Percentiles rank a stretch among this genome's conserved stretches.
Evolutionary conservation across 2,329 filamentous ascomycete genomes (phyloP).

Genomic region (Talaromyces sp.): DNA sequence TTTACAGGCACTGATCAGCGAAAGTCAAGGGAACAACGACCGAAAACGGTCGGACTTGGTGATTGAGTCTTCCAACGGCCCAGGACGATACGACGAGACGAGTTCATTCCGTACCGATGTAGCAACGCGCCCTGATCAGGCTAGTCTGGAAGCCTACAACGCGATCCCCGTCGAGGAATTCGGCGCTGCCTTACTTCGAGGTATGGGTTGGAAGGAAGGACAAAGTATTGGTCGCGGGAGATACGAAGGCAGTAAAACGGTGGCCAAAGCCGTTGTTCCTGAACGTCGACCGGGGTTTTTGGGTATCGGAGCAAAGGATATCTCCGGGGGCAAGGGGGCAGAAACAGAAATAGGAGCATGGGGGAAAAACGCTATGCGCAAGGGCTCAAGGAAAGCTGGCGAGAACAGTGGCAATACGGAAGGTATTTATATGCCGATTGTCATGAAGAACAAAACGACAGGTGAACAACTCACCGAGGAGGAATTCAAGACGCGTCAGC

Average conservation of each 20-base stretch:
- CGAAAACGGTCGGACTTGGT: conserved; percentile 44
- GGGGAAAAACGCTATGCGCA: conserved; percentile 58
- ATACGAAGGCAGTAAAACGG: conserved; percentile 34
- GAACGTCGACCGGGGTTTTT: conserved; percentile 73
- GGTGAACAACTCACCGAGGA: conserved; percentile 59
- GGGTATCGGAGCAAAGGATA: conserved; percentile 81
- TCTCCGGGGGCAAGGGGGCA: conserved; percentile 47
- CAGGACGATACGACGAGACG: conserved; percentile 29
- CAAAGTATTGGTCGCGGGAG: conserved; percentile 53
- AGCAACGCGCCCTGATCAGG: conserved; percentile 63
- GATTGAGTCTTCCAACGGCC: conserved; percentile 38
- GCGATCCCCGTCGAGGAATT: conserved; percentile 92
- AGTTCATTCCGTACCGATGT: conserved; percentile 68
- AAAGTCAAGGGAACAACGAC: conserved; percentile 38
- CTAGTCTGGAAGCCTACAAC: conserved; percentile 77
- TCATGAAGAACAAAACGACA: conserved; percentile 56
- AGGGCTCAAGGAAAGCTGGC: conserved; percentile 51
- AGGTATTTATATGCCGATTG: conserved; percentile 55
- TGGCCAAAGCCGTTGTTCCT: conserved; percentile 56
- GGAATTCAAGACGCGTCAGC: conserved; percentile 49
- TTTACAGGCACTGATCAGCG: conserved; percentile 60
- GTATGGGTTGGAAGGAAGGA: conserved; percentile 89
- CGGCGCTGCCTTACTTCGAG: conserved; percentile 78
- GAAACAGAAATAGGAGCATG: conserved; percentile 73
- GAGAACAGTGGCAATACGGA: conserved; percentile 32